phyloP scores from a whole-genome alignment of 495 filamentous ascomycete genomes.

The Aspergillus bridgeri region DNA sequence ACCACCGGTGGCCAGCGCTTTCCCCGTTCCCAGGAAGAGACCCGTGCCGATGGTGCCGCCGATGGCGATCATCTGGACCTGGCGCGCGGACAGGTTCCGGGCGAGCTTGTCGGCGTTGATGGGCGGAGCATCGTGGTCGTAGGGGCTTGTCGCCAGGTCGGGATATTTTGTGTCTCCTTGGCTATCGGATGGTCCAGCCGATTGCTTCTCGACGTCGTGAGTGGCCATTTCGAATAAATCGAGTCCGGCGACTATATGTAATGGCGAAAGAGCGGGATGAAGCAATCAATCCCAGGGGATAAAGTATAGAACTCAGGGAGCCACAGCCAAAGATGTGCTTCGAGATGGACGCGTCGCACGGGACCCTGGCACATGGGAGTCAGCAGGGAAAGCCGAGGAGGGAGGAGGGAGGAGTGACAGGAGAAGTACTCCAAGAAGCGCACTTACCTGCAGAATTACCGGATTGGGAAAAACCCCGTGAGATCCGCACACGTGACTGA shows the following conservation, averaged over 20 bases:
- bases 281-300: not conserved
- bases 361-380: not conserved
- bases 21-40: constrained; percentile 59
- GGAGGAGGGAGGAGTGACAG: not conserved
- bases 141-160: constrained; percentile 2
- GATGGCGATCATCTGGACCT: constrained; percentile 62
- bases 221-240: constrained; percentile 9
- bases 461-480: not conserved
- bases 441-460: too few species aligned
- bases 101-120: constrained; percentile 34
- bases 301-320: not conserved
- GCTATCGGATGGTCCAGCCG: not conserved
- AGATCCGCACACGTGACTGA: not conserved
- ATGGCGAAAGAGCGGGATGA: too few species aligned
- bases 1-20: constrained; percentile 55
- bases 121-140: constrained; percentile 9
- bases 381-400: not conserved
- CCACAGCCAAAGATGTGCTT: not conserved
- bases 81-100: constrained; percentile 40
- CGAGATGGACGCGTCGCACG: not conserved
- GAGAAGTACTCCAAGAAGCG: too few species aligned
- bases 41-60: constrained; percentile 65
- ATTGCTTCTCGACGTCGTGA: constrained; percentile 28
- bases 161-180: constrained; percentile 14
- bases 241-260: too few species aligned